phyloP scores from a whole-genome alignment of 2,329 filamentous ascomycete species.

The Penicillium sp. region DNA sequence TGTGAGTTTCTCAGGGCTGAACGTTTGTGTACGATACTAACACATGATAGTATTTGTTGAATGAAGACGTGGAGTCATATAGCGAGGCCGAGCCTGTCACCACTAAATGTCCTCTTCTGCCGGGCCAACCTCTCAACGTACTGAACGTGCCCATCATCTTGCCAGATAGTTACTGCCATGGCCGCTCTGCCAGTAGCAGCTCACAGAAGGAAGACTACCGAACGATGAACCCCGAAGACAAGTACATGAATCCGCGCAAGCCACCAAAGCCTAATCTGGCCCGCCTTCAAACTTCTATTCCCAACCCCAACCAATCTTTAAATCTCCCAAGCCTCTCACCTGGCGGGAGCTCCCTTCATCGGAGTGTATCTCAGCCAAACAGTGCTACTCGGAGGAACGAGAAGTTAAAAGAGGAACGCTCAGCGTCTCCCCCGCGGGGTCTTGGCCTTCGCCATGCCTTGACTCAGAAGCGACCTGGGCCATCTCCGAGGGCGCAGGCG shows the following conservation, averaged over 20 bases:
- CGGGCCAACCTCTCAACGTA: slow-evolving; percentile 84
- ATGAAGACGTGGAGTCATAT: slow-evolving; percentile 74
- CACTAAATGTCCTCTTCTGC: slow-evolving; percentile 78
- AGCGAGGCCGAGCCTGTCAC: slow-evolving; percentile 73
- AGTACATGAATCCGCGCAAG: slow-evolving; percentile 69
- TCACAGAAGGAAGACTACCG: slow-evolving; percentile 62
- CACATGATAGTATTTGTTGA: slow-evolving; percentile 70
- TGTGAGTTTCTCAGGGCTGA: slow-evolving; percentile 54
- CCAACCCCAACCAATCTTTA: slow-evolving; percentile 23
- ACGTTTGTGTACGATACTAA: neutral
- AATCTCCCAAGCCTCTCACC: slow-evolving; percentile 31
- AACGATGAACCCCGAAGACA: slow-evolving; percentile 77
- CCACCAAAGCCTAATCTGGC: slow-evolving; percentile 50
- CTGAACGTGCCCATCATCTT: slow-evolving; percentile 75
- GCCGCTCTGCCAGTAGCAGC: slow-evolving; percentile 66
- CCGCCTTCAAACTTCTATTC: slow-evolving; percentile 48
- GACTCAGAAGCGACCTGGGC: slow-evolving; percentile 18
- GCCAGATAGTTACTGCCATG: slow-evolving; percentile 47
- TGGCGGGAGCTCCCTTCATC: slow-evolving; percentile 24
- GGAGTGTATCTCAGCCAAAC: slow-evolving; percentile 38
- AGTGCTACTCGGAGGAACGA: slow-evolving; percentile 23
- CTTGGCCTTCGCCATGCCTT: slow-evolving; percentile 40
- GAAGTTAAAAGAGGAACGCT: slow-evolving; percentile 32
- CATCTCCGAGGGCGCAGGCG: slow-evolving; percentile 7
- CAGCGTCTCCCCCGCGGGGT: slow-evolving; percentile 38